Percentiles rank a stretch among this genome's conserved stretches.
Evolutionary conservation across 148 eudicot genomes (phyloP).

Genomic region (Camellia lanceoleosa): DNA sequence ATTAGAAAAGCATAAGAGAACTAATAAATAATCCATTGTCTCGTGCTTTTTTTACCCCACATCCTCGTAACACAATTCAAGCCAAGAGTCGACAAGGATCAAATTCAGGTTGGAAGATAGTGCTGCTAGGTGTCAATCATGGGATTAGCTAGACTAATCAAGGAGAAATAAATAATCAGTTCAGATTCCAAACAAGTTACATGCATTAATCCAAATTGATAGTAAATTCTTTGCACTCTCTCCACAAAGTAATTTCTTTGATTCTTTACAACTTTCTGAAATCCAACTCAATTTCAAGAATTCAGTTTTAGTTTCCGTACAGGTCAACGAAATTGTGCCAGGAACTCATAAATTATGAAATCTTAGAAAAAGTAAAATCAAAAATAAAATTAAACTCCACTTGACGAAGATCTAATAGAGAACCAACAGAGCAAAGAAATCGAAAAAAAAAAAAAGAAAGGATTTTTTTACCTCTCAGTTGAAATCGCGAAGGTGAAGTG

Average conservation of each 20-base stretch:
- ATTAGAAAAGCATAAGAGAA: neutral
- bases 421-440: neutral
- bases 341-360: neutral
- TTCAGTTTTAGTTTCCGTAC: too few relatives aligned
- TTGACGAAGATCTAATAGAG: neutral
- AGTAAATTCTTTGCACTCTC: neutral
- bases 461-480: constrained; percentile 42
- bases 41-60: neutral
- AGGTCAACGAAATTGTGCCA: neutral
- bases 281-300: too few relatives aligned
- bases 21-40: neutral
- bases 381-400: neutral
- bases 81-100: neutral
- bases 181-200: neutral
- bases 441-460: neutral
- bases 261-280: neutral
- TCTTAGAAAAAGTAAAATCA: neutral
- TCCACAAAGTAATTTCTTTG: neutral
- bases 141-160: neutral
- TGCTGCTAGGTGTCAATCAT: neutral
- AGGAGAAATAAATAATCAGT: neutral
- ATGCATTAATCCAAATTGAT: neutral
- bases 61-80: neutral
- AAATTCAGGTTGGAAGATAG: neutral
- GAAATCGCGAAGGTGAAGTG: constrained; percentile 26